phyloP scores from a whole-genome alignment of 1,284 basidiomycete genomes.

The Rhodotorula glutinis region DNA sequence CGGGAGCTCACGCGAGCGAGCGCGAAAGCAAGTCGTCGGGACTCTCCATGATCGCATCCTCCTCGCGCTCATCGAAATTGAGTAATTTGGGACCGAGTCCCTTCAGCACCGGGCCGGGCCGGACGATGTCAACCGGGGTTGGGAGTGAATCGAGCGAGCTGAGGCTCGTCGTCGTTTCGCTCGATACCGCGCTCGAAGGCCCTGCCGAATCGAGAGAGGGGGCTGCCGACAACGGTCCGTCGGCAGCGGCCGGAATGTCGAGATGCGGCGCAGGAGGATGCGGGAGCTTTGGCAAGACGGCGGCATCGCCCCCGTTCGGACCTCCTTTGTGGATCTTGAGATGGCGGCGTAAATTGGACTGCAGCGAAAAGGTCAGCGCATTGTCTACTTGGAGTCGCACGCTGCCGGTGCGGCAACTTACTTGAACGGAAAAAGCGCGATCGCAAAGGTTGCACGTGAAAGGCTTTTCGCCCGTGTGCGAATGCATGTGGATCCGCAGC shows the following conservation, averaged over 20 bases:
- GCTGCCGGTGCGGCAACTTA: not conserved
- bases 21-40: not conserved
- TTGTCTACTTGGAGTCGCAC: no score
- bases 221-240: not conserved
- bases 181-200: not conserved
- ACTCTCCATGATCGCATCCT: not conserved
- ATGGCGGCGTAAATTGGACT: constrained; percentile 36
- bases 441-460: constrained; percentile 36
- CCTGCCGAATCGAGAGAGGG: not conserved
- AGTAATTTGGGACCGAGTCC: not conserved
- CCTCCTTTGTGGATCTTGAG: constrained; percentile 34
- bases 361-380: not conserved
- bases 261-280: not conserved
- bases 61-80: not conserved
- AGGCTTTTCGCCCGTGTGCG: constrained; percentile 41
- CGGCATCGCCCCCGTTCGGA: not conserved
- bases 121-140: not conserved
- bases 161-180: not conserved
- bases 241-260: not conserved
- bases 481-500: constrained; percentile 37
- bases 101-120: not conserved
- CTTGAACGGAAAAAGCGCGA: constrained; percentile 38
- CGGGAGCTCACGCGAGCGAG: not conserved
- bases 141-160: not conserved
- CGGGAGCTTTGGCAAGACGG: not conserved